Conservation (phyloP, 139 green algal species). For the Chlorella ohadii region DNA sequence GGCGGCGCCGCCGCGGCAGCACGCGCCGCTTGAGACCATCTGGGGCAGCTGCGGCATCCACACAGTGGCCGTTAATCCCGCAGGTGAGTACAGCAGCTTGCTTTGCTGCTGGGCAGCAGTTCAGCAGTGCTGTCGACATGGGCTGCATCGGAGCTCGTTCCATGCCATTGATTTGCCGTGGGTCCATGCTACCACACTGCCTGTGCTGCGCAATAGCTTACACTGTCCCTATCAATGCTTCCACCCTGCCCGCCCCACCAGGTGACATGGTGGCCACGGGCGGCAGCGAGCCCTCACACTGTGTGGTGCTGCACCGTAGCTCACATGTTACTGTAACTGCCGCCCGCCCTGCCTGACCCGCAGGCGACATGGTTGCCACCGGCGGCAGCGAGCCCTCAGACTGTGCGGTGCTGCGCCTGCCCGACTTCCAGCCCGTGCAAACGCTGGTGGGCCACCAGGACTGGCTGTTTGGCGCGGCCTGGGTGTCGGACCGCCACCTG, state of each 20-base stretch:
- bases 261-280: too few species aligned
- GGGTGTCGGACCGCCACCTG: conserved; percentile 66
- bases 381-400: conserved; percentile 55
- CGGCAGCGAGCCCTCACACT: too few species aligned
- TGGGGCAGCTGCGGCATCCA: conserved; percentile 65
- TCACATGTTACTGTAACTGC: too few species aligned
- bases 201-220: too few species aligned
- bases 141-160: conserved; percentile 20
- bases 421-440: conserved; percentile 23
- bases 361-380: conserved; percentile 52
- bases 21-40: not conserved
- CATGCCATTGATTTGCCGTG: too few species aligned
- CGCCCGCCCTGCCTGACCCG: not conserved
- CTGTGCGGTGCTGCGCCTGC: conserved; percentile 47
- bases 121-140: too few species aligned
- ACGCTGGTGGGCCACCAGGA: conserved; percentile 67
- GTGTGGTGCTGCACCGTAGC: not conserved
- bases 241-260: too few species aligned
- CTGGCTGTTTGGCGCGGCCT: conserved; percentile 79
- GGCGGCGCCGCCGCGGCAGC: not conserved
- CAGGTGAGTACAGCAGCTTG: conserved; percentile 26
- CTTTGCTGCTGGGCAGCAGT: too few species aligned
- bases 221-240: too few species aligned
- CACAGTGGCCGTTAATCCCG: conserved; percentile 51
- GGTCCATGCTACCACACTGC: too few species aligned